Conservation (phyloP, 768 basidiomycete species). For the Termitomyces bulborhizus region DNA sequence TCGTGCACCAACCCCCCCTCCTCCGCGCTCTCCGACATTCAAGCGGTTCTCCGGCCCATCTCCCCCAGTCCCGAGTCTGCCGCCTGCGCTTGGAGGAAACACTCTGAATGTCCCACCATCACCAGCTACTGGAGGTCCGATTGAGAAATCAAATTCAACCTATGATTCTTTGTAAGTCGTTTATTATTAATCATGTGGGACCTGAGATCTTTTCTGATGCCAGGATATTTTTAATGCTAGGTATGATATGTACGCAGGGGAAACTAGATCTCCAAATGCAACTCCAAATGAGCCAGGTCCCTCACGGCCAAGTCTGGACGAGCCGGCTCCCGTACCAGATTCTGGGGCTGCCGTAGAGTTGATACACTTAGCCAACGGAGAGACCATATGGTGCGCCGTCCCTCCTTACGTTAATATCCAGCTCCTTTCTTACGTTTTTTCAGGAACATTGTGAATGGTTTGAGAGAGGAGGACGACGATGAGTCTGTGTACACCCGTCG, state of each 20-base stretch:
- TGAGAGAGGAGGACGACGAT: slow-evolving; percentile 73
- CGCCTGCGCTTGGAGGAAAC: slow-evolving; percentile 38
- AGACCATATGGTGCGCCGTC: slow-evolving; percentile 70
- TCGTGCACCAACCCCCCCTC: slow-evolving; percentile 82
- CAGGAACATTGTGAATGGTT: slow-evolving; percentile 80
- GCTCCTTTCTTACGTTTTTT: slow-evolving; percentile 9
- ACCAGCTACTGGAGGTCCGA: slow-evolving; percentile 29
- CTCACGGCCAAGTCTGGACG: slow-evolving; percentile 20
- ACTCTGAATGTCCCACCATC: slow-evolving; percentile 34
- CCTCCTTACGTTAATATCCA: slow-evolving; percentile 1
- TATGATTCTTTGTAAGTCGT: slow-evolving; percentile 73
- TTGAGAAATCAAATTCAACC: slow-evolving; percentile 63
- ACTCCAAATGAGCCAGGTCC: slow-evolving; percentile 29
- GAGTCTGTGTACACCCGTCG: slow-evolving; percentile 65
- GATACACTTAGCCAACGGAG: slow-evolving; percentile 80
- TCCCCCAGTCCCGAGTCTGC: slow-evolving; percentile 65
- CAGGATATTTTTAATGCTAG: slow-evolving; percentile 30
- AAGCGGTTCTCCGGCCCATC: slow-evolving; percentile 66
- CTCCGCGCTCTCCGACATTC: slow-evolving; percentile 47
- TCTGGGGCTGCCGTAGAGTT: slow-evolving; percentile 67
- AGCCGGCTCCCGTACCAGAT: slow-evolving; percentile 29
- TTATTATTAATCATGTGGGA: neutral
- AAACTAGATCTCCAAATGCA: slow-evolving; percentile 35
- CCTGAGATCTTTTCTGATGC: slow-evolving; percentile 12
- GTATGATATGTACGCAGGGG: slow-evolving; percentile 76